Conservation (phyloP, 1,139 yeast genomes). For the Yamadazyma dushanensis region DNA sequence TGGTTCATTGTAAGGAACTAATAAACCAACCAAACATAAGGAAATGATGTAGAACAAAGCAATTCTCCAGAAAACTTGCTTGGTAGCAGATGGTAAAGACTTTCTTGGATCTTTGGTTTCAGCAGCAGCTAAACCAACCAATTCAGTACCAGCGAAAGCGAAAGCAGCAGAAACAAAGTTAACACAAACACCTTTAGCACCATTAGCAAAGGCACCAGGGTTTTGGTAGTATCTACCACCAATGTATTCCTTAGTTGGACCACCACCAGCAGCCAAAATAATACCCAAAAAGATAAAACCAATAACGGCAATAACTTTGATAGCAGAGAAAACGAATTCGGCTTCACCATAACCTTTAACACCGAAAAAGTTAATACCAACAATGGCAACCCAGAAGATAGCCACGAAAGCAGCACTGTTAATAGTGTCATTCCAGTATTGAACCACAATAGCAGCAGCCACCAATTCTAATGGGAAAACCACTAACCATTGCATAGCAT, state of each 20-base stretch:
- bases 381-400: conserved; percentile 61
- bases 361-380: conserved; percentile 58
- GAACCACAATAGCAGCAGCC: conserved; percentile 71
- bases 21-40: conserved; percentile 43
- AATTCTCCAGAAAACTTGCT: conserved; percentile 51
- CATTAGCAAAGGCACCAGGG: conserved; percentile 68
- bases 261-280: conserved; percentile 67
- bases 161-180: conserved; percentile 48
- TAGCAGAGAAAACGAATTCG: conserved; percentile 59
- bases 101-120: conserved; percentile 42
- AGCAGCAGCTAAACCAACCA: conserved; percentile 48
- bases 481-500: conserved; percentile 70
- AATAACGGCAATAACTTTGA: conserved; percentile 62
- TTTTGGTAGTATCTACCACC: conserved; percentile 60
- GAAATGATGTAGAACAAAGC: conserved; percentile 44
- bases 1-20: conserved; percentile 39
- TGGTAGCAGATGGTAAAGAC: conserved; percentile 44
- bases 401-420: conserved; percentile 70
- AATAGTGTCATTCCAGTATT: conserved; percentile 59
- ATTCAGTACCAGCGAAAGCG: conserved; percentile 50
- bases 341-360: conserved; percentile 73
- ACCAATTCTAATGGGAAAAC: conserved; percentile 72
- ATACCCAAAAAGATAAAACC: conserved; percentile 76
- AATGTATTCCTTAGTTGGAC: conserved; percentile 47
- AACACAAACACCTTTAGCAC: conserved; percentile 56